phyloP scores from a whole-genome alignment of 2,329 filamentous ascomycete species.

The Cladobotryum protrusum region DNA sequence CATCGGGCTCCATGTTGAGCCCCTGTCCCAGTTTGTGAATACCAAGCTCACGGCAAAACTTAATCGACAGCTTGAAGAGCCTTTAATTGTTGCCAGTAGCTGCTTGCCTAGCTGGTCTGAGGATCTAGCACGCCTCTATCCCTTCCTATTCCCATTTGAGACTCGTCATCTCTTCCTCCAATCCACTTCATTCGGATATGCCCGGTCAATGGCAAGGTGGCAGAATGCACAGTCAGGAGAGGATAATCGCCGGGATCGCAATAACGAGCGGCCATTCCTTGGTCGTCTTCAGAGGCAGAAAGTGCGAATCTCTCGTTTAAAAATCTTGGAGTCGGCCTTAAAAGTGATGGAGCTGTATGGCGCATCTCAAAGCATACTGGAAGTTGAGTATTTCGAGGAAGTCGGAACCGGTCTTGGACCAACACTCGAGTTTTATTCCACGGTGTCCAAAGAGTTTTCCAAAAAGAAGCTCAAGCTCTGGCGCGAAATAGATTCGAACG shows the following conservation, averaged over 20 bases:
- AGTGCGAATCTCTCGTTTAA: conserved; percentile 90
- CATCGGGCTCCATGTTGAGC: conserved; percentile 69
- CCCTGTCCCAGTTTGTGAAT: conserved; percentile 91
- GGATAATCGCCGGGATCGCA: conserved; percentile 73
- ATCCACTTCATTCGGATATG: conserved; percentile 97
- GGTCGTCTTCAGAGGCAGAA: conserved; percentile 92
- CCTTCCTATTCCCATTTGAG: conserved; percentile 97
- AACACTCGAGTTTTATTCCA: conserved; percentile 96
- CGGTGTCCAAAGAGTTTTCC: conserved; percentile 92
- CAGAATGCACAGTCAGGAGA: conserved; percentile 82
- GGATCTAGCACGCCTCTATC: conserved; percentile 86
- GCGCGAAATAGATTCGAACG: conserved; percentile 78
- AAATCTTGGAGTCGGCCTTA: conserved; percentile 91
- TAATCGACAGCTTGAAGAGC: conserved; percentile 93
- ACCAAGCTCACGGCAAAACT: conserved; percentile 97
- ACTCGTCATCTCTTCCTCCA: conserved; percentile 94
- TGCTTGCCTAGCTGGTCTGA: conserved; percentile 95
- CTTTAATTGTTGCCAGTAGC: conserved; percentile 92
- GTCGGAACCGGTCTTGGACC: conserved; percentile 94
- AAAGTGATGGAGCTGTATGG: conserved; percentile 99
- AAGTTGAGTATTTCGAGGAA: conserved; percentile 98
- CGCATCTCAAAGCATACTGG: conserved; percentile 88
- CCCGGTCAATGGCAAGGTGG: conserved; percentile 95
- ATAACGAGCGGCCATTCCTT: conserved; percentile 86
- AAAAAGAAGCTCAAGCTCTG: conserved; percentile 97